These are phyloP conservation scores for Serendipita sp. DNA, from an alignment of 768 basidiomycete genomes.

Conservation along the genomic window DNA sequence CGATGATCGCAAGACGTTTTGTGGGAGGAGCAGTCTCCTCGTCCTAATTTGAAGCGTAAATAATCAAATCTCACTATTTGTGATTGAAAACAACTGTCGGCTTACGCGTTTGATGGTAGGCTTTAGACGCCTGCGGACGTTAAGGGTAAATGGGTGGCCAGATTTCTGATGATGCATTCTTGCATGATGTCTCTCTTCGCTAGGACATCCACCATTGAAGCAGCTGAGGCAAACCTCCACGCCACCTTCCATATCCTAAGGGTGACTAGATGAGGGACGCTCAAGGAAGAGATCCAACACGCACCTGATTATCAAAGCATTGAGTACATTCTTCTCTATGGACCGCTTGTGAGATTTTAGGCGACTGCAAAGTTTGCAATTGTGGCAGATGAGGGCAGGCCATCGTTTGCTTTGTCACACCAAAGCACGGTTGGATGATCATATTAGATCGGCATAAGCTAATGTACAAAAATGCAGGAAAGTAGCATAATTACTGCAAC, in stretches of 20 bases:
- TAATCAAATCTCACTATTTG: background rate
- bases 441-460: too few relatives aligned
- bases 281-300: constrained; percentile 8
- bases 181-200: constrained; percentile 50
- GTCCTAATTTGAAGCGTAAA: constrained; percentile 27
- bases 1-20: constrained; percentile 80
- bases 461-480: too few relatives aligned
- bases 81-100: constrained; percentile 12
- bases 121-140: constrained; percentile 60
- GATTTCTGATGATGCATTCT: constrained; percentile 53
- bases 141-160: constrained; percentile 62
- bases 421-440: background rate
- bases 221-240: constrained; percentile 82
- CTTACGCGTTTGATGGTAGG: constrained; percentile 50
- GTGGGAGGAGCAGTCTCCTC: constrained; percentile 58
- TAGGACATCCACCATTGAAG: constrained; percentile 86
- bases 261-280: background rate
- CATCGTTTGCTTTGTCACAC: background rate
- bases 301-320: constrained; percentile 87
- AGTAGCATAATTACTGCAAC: too few relatives aligned
- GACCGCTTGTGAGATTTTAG: constrained; percentile 53
- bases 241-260: constrained; percentile 54
- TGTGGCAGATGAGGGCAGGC: constrained; percentile 39
- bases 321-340: constrained; percentile 93
- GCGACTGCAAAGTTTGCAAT: constrained; percentile 35